phyloP scores from a whole-genome alignment of 2,329 filamentous ascomycete genomes.

The Amylocarpus encephaloides region DNA sequence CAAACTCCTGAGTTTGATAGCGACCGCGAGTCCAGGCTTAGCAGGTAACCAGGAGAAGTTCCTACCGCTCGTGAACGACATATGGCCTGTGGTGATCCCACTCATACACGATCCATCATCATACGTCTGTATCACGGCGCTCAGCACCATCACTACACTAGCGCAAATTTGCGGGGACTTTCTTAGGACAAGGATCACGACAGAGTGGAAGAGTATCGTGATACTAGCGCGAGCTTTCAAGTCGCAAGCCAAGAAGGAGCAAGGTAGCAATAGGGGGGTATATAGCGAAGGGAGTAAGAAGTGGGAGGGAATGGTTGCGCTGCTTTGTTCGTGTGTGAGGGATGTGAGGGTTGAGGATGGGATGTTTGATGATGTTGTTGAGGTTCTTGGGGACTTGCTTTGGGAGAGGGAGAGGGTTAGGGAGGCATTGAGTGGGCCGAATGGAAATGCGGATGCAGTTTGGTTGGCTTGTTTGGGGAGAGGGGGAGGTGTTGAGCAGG shows the following conservation, averaged over 20 bases:
- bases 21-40: slow-evolving; percentile 65
- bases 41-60: slow-evolving; percentile 74
- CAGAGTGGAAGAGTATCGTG: slow-evolving; percentile 59
- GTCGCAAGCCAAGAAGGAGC: slow-evolving; percentile 36
- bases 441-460: slow-evolving; percentile 66
- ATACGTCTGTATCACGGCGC: slow-evolving; percentile 64
- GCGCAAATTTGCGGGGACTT: slow-evolving; percentile 75
- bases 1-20: slow-evolving; percentile 70
- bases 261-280: slow-evolving; percentile 41
- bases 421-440: slow-evolving; percentile 47
- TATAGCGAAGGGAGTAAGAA: slow-evolving; percentile 57
- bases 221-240: slow-evolving; percentile 40
- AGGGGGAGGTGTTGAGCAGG: slow-evolving; percentile 25
- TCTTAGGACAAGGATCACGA: slow-evolving; percentile 66
- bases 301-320: slow-evolving; percentile 55
- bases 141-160: slow-evolving; percentile 60
- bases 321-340: slow-evolving; percentile 55
- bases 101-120: slow-evolving; percentile 60
- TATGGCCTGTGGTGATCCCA: slow-evolving; percentile 79
- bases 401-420: slow-evolving; percentile 43
- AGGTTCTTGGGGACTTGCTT: slow-evolving; percentile 49
- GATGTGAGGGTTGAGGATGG: slow-evolving; percentile 60
- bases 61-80: slow-evolving; percentile 78
- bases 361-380: slow-evolving; percentile 65
- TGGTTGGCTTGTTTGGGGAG: slow-evolving; percentile 53